phyloP scores from a whole-genome alignment of 371 early-diverging fungal genomes.

The Mortierella sp. region DNA sequence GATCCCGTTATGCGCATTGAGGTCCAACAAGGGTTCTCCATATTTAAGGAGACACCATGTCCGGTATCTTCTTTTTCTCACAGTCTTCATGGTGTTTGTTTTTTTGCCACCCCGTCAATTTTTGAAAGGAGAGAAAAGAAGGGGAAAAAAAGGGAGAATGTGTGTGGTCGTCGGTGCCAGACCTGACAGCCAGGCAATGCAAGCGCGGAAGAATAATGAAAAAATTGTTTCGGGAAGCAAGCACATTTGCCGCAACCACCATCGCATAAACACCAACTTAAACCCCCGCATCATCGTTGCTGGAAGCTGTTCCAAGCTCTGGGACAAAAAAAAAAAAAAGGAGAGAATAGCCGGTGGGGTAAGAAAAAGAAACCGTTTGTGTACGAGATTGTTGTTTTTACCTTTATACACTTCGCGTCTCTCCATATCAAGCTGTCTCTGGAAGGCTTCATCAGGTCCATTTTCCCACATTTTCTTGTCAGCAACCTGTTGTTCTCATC shows the following conservation, averaged over 20 bases:
- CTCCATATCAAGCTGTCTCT: conserved; percentile 38
- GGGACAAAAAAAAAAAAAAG: not conserved
- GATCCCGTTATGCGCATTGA: not conserved
- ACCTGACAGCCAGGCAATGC: not conserved
- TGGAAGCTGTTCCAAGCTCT: not conserved
- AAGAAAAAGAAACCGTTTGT: not conserved
- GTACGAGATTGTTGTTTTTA: conserved; percentile 7
- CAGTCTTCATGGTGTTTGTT: not conserved
- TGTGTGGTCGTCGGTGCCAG: not conserved
- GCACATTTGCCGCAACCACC: not conserved
- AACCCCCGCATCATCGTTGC: not conserved
- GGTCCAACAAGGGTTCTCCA: not conserved
- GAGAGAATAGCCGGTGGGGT: not conserved
- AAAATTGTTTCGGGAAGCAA: not conserved
- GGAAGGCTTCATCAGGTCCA: conserved; percentile 50
- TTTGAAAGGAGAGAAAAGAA: not conserved
- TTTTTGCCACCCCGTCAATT: not conserved
- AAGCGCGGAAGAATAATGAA: not conserved
- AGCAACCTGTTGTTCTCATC: conserved; percentile 25
- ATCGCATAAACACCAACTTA: not conserved
- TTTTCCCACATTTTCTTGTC: conserved; percentile 53
- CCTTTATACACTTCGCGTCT: conserved; percentile 37
- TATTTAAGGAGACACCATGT: not conserved
- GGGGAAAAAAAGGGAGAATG: not conserved
- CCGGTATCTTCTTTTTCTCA: not conserved